These are phyloP conservation scores for Rhizopogon vinicolor DNA, from an alignment of 768 basidiomycete species.

Conservation along the genomic window DNA sequence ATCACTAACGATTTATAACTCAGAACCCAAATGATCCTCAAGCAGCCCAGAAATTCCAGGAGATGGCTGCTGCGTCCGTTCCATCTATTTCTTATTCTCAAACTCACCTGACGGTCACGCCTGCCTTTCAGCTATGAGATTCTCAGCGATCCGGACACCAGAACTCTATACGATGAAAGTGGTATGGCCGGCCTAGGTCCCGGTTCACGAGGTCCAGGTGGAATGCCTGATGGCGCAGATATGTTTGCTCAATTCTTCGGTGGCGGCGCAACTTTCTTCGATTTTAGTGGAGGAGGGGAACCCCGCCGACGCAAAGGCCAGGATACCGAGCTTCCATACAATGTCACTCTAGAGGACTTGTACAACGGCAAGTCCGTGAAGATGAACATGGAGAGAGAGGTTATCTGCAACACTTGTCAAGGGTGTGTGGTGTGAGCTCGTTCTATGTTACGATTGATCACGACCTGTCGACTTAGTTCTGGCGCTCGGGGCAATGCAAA, in stretches of 20 bases:
- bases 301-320: slow-evolving; percentile 54
- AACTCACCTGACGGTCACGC: slow-evolving; percentile 7
- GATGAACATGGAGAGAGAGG: slow-evolving; percentile 85
- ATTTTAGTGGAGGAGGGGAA: slow-evolving; percentile 57
- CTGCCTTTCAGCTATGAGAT: slow-evolving; percentile 66
- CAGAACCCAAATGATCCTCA: slow-evolving; percentile 88
- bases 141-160: slow-evolving; percentile 61
- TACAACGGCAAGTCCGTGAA: slow-evolving; percentile 89
- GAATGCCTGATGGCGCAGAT: slow-evolving; percentile 52
- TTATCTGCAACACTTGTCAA: slow-evolving; percentile 73
- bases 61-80: slow-evolving; percentile 82
- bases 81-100: neutral
- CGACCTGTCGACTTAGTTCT: slow-evolving; percentile 40
- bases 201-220: slow-evolving; percentile 39
- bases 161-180: slow-evolving; percentile 67
- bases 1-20: neutral
- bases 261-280: slow-evolving; percentile 54
- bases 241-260: slow-evolving; percentile 75
- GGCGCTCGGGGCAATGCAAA: slow-evolving; percentile 85
- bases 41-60: slow-evolving; percentile 82
- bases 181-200: slow-evolving; percentile 69
- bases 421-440: slow-evolving; percentile 46
- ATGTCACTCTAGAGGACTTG: slow-evolving; percentile 87
- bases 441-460: slow-evolving; percentile 6
- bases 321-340: slow-evolving; percentile 73